Conservation (phyloP, 1,284 basidiomycete species). For the Abortiporus biennis region DNA sequence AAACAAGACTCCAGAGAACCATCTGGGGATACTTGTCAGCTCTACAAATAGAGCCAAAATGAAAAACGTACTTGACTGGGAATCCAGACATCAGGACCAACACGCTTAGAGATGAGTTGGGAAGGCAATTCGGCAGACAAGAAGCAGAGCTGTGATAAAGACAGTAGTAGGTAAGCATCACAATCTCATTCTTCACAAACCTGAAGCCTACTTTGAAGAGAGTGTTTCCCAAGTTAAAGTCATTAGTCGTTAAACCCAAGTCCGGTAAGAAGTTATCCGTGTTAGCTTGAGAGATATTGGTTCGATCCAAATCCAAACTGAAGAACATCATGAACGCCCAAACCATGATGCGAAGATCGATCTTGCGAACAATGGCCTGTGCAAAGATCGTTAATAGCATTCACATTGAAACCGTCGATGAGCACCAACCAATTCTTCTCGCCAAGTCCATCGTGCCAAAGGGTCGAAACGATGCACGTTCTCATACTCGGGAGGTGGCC, state of each 20-base stretch:
- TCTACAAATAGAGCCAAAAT: slow-evolving; percentile 1
- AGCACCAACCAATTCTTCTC: slow-evolving; percentile 50
- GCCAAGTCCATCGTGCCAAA: slow-evolving; percentile 60
- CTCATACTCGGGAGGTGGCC: slow-evolving; percentile 54
- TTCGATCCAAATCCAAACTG: slow-evolving; percentile 45
- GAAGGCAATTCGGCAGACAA: slow-evolving; percentile 64
- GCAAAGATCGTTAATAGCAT: slow-evolving; percentile 1
- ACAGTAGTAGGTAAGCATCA: neutral
- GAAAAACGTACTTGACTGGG: slow-evolving; percentile 49
- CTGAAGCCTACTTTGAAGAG: slow-evolving; percentile 21
- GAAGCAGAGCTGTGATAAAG: slow-evolving; percentile 49
- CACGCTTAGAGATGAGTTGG: slow-evolving; percentile 64
- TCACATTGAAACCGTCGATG: neutral
- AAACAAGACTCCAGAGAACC: slow-evolving; percentile 49
- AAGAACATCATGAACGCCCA: slow-evolving; percentile 67
- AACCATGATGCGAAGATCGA: slow-evolving; percentile 57
- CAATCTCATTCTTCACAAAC: too few species aligned
- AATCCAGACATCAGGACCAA: slow-evolving; percentile 70
- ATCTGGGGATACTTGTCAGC: slow-evolving; percentile 29
- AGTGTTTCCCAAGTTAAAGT: slow-evolving; percentile 63
- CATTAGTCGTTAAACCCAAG: slow-evolving; percentile 52
- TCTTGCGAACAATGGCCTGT: slow-evolving; percentile 49
- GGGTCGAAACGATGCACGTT: slow-evolving; percentile 64
- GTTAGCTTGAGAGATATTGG: slow-evolving; percentile 58
- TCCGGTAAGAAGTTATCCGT: slow-evolving; percentile 64